Percentiles rank a stretch among this genome's conserved stretches.
These are phyloP conservation scores for Eutrema heterophyllum DNA, from an alignment of 345 rosid genomes.

Conservation along the genomic window DNA sequence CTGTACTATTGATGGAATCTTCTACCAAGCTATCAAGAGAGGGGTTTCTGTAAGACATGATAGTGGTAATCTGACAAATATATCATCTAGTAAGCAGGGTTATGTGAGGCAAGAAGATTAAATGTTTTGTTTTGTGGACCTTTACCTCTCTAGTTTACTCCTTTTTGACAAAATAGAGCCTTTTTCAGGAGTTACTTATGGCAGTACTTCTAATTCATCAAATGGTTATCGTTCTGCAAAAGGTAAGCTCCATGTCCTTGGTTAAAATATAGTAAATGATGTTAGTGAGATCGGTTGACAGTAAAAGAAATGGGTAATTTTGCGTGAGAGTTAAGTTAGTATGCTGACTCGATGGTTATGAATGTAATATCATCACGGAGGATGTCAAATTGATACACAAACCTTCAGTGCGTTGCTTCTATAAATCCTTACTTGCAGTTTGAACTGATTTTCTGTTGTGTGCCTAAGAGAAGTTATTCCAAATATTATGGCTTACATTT, in stretches of 20 bases:
- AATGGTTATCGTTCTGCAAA: slow-evolving; percentile 80
- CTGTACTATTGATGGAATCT: neutral
- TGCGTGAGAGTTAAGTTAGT: neutral
- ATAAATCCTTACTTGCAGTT: neutral
- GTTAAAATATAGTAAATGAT: slow-evolving; percentile 10
- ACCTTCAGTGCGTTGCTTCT: neutral
- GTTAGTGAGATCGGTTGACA: slow-evolving; percentile 1
- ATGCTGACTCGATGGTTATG: slow-evolving; percentile 17
- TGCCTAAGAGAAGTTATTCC: neutral
- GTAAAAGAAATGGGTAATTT: neutral
- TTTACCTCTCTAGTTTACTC: slow-evolving; percentile 7
- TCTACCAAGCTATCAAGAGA: neutral
- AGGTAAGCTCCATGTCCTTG: slow-evolving; percentile 55
- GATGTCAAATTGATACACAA: neutral
- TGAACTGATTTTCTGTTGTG: slow-evolving; percentile 1
- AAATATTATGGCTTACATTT: slow-evolving; percentile 1
- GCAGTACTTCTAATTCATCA: slow-evolving; percentile 70
- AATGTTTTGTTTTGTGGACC: neutral
- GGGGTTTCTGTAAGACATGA: neutral
- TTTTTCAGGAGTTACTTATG: slow-evolving; percentile 96
- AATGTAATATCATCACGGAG: neutral
- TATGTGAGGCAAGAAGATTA: neutral
- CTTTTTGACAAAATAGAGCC: slow-evolving; percentile 45
- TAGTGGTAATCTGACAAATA: slow-evolving; percentile 1
- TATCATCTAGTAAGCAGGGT: neutral